phyloP scores from a whole-genome alignment of 768 basidiomycete species.

The Rhizopogon roseolus region DNA sequence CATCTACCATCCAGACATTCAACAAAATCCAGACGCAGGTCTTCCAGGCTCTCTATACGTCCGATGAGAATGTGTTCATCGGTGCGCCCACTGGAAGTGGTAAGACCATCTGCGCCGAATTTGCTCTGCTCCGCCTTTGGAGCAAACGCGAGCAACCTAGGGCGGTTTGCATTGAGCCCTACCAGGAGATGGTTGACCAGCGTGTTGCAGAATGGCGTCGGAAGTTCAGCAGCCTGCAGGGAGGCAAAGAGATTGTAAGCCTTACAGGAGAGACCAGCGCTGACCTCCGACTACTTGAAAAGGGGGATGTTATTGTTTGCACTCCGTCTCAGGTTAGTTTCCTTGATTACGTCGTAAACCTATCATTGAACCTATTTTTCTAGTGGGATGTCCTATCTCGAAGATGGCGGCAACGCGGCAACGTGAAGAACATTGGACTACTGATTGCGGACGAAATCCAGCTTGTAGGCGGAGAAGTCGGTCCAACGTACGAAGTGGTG shows the following conservation, averaged over 20 bases:
- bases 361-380: constrained; percentile 1
- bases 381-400: constrained; percentile 96
- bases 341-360: neutral
- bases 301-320: constrained; percentile 90
- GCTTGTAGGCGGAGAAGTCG: constrained; percentile 89
- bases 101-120: constrained; percentile 97
- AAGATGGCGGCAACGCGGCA: constrained; percentile 95
- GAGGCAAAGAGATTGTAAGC: constrained; percentile 90
- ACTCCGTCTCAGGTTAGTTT: constrained; percentile 79
- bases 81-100: constrained; percentile 96
- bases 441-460: constrained; percentile 96
- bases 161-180: constrained; percentile 94
- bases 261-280: constrained; percentile 93
- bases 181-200: constrained; percentile 95
- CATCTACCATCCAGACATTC: constrained; percentile 75
- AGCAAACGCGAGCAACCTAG: constrained; percentile 75
- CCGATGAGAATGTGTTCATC: constrained; percentile 95
- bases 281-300: constrained; percentile 84
- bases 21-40: constrained; percentile 99
- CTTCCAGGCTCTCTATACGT: constrained; percentile 95
- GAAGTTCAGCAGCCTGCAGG: constrained; percentile 80
- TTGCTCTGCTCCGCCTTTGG: constrained; percentile 93
- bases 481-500: constrained; percentile 94
- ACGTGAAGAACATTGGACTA: constrained; percentile 89
- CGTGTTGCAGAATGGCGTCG: constrained; percentile 84